These are phyloP conservation scores for Sporothrix dimorphospora DNA, from an alignment of 2,329 filamentous ascomycete species.

Conservation along the genomic window DNA sequence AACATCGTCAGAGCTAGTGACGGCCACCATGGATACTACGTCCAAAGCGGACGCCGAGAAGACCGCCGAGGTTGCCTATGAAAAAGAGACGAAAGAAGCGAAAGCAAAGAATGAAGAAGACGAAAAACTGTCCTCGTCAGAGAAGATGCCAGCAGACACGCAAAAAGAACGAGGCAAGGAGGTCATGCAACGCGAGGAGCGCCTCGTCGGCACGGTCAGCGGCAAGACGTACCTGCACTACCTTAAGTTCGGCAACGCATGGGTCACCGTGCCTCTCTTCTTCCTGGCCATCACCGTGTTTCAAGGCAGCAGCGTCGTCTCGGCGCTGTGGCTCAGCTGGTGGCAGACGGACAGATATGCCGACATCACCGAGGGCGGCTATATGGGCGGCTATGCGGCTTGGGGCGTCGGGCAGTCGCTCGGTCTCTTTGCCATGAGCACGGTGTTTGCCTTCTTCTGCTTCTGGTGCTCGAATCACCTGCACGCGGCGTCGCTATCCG, in stretches of 20 bases:
- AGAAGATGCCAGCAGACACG: background rate
- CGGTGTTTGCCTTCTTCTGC: constrained; percentile 49
- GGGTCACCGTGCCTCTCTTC: constrained; percentile 59
- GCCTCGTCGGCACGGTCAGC: constrained; percentile 62
- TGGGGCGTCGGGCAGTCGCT: constrained; percentile 59
- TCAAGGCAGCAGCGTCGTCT: constrained; percentile 65
- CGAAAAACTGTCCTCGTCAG: background rate
- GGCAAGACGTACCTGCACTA: constrained; percentile 67
- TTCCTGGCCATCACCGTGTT: constrained; percentile 55
- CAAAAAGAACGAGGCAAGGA: constrained; percentile 30
- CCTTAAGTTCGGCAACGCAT: constrained; percentile 61
- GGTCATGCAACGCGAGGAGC: constrained; percentile 60
- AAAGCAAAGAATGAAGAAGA: too few species aligned
- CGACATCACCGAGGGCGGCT: constrained; percentile 40
- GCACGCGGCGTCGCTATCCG: constrained; percentile 32
- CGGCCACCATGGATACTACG: background rate
- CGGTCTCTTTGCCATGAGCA: constrained; percentile 64
- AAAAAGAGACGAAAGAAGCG: background rate
- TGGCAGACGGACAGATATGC: constrained; percentile 64
- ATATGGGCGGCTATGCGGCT: constrained; percentile 63
- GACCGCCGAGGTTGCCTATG: background rate
- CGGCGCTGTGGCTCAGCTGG: constrained; percentile 69
- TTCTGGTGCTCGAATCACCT: constrained; percentile 55
- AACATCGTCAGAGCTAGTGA: background rate
- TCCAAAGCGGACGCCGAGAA: background rate